A percentile compares a stretch with the other conserved stretches of the same genome.
Evolutionary conservation across 805 yeast genomes (phyloP).

Genomic region (Kuraishia hungarica): DNA sequence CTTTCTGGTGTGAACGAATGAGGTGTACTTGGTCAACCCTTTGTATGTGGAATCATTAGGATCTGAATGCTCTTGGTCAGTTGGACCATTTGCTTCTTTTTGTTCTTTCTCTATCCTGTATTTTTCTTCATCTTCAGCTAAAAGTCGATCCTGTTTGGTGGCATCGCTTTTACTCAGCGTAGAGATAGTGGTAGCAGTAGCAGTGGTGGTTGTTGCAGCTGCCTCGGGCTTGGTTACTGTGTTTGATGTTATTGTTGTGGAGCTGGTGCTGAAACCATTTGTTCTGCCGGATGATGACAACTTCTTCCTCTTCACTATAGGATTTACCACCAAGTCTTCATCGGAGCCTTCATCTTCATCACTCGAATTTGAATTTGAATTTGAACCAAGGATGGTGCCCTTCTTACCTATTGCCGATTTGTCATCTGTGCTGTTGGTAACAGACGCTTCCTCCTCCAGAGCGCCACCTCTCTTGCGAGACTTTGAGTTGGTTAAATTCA

Average conservation of each 20-base stretch:
- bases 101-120: slow-evolving; percentile 1
- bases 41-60: slow-evolving; percentile 1
- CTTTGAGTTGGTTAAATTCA: background rate
- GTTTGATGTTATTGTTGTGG: background rate
- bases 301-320: background rate
- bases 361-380: too few species aligned
- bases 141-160: slow-evolving; percentile 13
- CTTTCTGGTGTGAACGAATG: slow-evolving; percentile 17
- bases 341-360: background rate
- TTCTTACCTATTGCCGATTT: slow-evolving; percentile 2
- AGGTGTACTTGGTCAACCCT: slow-evolving; percentile 17
- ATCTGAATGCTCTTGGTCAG: background rate
- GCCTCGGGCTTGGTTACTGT: background rate
- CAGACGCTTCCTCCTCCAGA: background rate
- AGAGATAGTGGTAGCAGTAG: background rate
- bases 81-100: background rate
- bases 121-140: slow-evolving; percentile 13
- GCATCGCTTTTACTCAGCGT: slow-evolving; percentile 2
- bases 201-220: background rate
- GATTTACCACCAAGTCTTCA: background rate
- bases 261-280: background rate
- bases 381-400: background rate
- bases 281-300: background rate
- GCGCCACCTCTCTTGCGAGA: background rate
- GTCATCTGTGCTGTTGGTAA: background rate